These are phyloP conservation scores for Knoxdaviesia proteae DNA, from an alignment of 2,329 filamentous ascomycete species.

Conservation along the genomic window DNA sequence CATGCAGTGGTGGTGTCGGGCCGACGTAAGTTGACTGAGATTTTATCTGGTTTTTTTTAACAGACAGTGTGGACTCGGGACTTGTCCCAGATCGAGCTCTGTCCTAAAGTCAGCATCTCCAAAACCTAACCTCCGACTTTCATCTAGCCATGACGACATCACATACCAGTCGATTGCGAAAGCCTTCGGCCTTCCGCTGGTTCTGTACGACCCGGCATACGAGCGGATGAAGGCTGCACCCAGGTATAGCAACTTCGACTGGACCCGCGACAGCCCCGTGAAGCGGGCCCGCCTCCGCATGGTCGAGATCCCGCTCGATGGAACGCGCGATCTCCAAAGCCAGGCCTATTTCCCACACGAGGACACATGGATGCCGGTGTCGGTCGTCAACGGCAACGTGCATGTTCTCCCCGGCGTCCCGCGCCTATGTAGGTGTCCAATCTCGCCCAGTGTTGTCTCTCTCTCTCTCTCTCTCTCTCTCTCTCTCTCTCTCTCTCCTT, in stretches of 20 bases:
- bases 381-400: conserved; percentile 77
- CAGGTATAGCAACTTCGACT: conserved; percentile 40
- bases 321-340: conserved; percentile 37
- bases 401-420: conserved; percentile 88
- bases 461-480: too few species aligned
- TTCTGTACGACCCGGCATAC: conserved; percentile 57
- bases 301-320: conserved; percentile 68
- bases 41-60: neutral
- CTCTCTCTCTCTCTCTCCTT: too few species aligned
- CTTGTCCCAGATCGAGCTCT: neutral
- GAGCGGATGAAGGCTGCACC: conserved; percentile 67
- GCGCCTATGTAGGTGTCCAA: conserved; percentile 37
- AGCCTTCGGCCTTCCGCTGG: conserved; percentile 59
- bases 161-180: conserved; percentile 89
- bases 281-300: conserved; percentile 73
- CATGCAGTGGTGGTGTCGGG: conserved; percentile 61
- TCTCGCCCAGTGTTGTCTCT: neutral
- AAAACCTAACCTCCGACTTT: neutral
- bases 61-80: neutral
- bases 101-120: neutral
- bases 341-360: conserved; percentile 65
- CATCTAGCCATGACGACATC: conserved; percentile 78
- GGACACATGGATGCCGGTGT: conserved; percentile 77
- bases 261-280: conserved; percentile 61
- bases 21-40: conserved; percentile 47